A percentile compares a stretch with the other conserved stretches of the same genome.
These are phyloP conservation scores for Calvatia gigantea DNA, from an alignment of 768 basidiomycete species.

Conservation along the genomic window DNA sequence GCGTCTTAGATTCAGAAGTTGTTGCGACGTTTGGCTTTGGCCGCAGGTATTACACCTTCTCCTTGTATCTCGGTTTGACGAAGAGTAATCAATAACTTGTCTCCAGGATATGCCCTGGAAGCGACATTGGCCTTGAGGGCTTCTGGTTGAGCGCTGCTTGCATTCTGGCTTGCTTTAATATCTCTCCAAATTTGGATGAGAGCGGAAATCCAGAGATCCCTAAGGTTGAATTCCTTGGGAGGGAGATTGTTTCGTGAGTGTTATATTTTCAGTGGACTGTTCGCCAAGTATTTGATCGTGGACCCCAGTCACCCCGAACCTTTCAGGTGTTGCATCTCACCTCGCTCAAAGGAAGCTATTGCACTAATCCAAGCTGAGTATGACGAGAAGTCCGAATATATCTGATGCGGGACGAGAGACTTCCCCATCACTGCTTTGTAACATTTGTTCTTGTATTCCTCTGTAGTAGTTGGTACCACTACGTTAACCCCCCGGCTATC, in stretches of 20 bases:
- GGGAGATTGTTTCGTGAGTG: conserved; percentile 1
- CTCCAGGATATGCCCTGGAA: not conserved
- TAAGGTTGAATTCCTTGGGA: not conserved
- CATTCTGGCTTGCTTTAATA: not conserved
- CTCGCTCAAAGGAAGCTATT: not conserved
- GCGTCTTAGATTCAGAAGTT: not conserved
- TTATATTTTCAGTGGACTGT: too few relatives aligned
- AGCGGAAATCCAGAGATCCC: not conserved
- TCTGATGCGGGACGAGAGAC: too few relatives aligned
- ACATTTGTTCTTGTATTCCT: not conserved
- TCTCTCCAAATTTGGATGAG: not conserved
- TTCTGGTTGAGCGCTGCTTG: not conserved
- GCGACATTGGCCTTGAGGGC: not conserved
- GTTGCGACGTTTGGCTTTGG: conserved; percentile 13
- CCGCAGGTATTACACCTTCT: not conserved
- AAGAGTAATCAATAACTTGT: not conserved
- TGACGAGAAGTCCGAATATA: not conserved
- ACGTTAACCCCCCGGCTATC: too few relatives aligned
- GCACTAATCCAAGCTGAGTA: not conserved
- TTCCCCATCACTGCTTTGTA: too few relatives aligned
- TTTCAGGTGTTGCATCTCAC: not conserved
- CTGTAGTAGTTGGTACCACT: too few relatives aligned
- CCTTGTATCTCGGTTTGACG: not conserved
- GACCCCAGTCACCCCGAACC: not conserved
- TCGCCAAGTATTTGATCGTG: not conserved